These are phyloP conservation scores for Rhododendron vialii DNA, from an alignment of 148 eudicot species.

Conservation along the genomic window DNA sequence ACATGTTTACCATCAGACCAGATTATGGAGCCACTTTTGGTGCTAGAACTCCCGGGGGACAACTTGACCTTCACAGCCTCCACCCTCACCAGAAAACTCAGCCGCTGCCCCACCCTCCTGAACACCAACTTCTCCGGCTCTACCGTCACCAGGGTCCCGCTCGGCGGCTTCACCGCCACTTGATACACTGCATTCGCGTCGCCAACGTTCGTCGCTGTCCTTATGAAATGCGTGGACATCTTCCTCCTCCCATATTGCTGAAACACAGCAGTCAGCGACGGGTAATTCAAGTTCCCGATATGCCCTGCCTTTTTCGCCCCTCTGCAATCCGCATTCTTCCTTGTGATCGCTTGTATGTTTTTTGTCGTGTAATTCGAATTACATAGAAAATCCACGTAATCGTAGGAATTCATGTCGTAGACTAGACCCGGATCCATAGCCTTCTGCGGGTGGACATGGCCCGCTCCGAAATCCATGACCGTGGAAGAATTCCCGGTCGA, in stretches of 20 bases:
- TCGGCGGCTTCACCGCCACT: constrained; percentile 47
- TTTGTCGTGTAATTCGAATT: constrained; percentile 62
- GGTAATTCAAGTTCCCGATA: constrained; percentile 81
- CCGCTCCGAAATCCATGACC: constrained; percentile 86
- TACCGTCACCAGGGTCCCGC: constrained; percentile 57
- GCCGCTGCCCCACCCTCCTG: constrained; percentile 68
- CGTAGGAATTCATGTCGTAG: constrained; percentile 59
- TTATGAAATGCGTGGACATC: constrained; percentile 72
- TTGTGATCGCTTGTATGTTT: constrained; percentile 60
- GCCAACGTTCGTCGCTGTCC: constrained; percentile 82
- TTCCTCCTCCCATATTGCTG: constrained; percentile 64
- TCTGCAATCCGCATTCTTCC: constrained; percentile 53
- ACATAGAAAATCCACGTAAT: constrained; percentile 79
- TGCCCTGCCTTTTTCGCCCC: constrained; percentile 68
- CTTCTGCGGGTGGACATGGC: constrained; percentile 85
- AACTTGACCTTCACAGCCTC: constrained; percentile 39
- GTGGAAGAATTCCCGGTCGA: constrained; percentile 64
- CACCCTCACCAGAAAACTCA: constrained; percentile 71
- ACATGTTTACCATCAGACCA: constrained; percentile 86
- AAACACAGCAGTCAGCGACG: constrained; percentile 63
- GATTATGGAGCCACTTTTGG: constrained; percentile 57
- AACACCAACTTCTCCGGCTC: constrained; percentile 57
- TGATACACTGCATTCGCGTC: constrained; percentile 56
- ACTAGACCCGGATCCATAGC: constrained; percentile 91
- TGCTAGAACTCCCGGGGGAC: constrained; percentile 54